These are phyloP conservation scores for Warburgia ugandensis DNA, from an alignment of 164 flowering plant species.

Conservation along the genomic window DNA sequence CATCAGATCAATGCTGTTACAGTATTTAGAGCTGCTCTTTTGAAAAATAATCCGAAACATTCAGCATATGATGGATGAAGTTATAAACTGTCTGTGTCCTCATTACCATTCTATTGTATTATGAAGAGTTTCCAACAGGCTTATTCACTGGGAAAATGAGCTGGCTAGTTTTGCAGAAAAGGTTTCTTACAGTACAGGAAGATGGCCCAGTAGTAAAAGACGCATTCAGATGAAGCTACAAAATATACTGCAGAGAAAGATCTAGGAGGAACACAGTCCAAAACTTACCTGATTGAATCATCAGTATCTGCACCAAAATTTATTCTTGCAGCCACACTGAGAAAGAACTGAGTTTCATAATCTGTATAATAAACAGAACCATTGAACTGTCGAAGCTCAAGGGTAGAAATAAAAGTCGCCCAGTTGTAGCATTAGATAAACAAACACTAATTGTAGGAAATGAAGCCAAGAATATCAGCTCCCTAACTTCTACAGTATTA, in stretches of 20 bases:
- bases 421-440: constrained; percentile 93
- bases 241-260: too few species aligned
- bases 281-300: constrained; percentile 69
- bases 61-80: too few species aligned
- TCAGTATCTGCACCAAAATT: constrained; percentile 88
- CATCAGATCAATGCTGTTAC: too few species aligned
- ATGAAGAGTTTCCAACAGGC: too few species aligned
- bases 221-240: background rate
- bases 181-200: background rate
- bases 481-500: constrained; percentile 47
- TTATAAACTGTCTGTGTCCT: too few species aligned
- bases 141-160: too few species aligned
- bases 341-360: constrained; percentile 60
- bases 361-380: constrained; percentile 73
- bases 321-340: constrained; percentile 87
- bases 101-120: too few species aligned
- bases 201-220: background rate
- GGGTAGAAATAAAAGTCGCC: constrained; percentile 94
- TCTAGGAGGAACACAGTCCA: background rate
- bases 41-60: too few species aligned
- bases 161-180: too few species aligned
- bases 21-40: too few species aligned
- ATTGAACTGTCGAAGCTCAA: constrained; percentile 94
- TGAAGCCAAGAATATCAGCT: constrained; percentile 75
- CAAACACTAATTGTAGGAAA: constrained; percentile 70